Evolutionary conservation across 768 basidiomycete species (phyloP), one percentile per base, ranked within the genome.

Genomic region (Pleurotus eryngii): DNA sequence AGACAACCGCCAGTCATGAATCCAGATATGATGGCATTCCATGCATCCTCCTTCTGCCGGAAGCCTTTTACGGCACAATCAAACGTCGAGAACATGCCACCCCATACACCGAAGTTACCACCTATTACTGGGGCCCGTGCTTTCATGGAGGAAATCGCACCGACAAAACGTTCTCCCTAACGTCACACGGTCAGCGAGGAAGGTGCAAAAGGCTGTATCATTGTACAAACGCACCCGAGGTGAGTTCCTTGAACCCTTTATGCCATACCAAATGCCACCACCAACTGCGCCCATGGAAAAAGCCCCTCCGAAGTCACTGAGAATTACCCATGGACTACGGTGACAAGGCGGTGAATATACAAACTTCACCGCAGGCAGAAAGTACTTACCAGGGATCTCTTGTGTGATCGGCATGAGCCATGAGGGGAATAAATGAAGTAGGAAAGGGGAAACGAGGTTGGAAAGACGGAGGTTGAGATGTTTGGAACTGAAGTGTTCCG

Each of bases 201-300:
- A 42, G 20, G 49, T 35, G 17, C 27, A 22, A 24, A 35, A 40
- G 17, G 35, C 20, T 7, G 24, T 5, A 55, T 45, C 37, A 37
- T 54, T 15, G 40, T 9, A 27, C 53, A 37, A 1, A 75, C 89
- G 55, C 67, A 95, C 95, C 70, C 91, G 81, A 57, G 96, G 96
- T 59, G 94, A 96, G 74, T 98, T 98, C 65, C 96, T 83, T 5
- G 95, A 94, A 59, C 96, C 96, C 76, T 98, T 98, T 64, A 98
- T 94, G 56, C 95, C 93, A 74, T 98, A 95, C 96, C 96, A 98
- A 68, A 98, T 93, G 62, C 91, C 94, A 67, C 96, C 96, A 65
- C 96, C 96, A 56, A 98, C 87, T 37, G 95, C 93, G 70, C 95
- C 95, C 95, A 98, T 98, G 15, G 95, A 85, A 73, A 97, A 96